These are phyloP conservation scores for Colletotrichum musae DNA, from an alignment of 2,329 filamentous ascomycete genomes.

Conservation along the genomic window DNA sequence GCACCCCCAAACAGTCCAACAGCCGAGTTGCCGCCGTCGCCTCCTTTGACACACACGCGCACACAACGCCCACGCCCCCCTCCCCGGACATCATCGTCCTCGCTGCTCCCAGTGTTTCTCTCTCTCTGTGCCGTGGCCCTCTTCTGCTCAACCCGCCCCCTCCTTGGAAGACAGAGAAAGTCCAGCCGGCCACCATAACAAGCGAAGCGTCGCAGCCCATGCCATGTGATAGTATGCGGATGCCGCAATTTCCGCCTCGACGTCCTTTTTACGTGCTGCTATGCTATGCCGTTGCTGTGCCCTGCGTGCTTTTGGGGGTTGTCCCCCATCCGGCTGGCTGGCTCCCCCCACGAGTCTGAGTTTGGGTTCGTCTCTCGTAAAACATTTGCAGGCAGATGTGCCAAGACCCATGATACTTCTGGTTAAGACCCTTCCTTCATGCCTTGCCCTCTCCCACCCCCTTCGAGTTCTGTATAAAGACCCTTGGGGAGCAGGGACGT, in stretches of 20 bases:
- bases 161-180: neutral
- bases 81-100: too few species aligned
- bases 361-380: constrained; percentile 16
- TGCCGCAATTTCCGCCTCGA: constrained; percentile 33
- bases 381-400: constrained; percentile 16
- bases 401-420: constrained; percentile 32
- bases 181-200: constrained; percentile 14
- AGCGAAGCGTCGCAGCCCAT: constrained; percentile 37
- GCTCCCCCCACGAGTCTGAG: constrained; percentile 6
- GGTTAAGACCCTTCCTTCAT: constrained; percentile 21
- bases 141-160: constrained; percentile 23
- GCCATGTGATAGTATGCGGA: constrained; percentile 38
- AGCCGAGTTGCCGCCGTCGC: too few species aligned
- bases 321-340: neutral
- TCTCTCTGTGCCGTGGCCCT: constrained; percentile 21
- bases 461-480: constrained; percentile 32
- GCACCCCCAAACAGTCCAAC: constrained; percentile 12
- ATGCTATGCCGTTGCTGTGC: too few species aligned
- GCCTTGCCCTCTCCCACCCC: neutral
- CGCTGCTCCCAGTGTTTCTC: neutral
- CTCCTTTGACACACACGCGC: neutral
- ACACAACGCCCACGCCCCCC: too few species aligned
- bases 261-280: neutral
- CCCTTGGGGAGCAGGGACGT: constrained; percentile 18
- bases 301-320: too few species aligned